Conservation (phyloP, 129 eudicot genomes). For the Apium graveolens region DNA sequence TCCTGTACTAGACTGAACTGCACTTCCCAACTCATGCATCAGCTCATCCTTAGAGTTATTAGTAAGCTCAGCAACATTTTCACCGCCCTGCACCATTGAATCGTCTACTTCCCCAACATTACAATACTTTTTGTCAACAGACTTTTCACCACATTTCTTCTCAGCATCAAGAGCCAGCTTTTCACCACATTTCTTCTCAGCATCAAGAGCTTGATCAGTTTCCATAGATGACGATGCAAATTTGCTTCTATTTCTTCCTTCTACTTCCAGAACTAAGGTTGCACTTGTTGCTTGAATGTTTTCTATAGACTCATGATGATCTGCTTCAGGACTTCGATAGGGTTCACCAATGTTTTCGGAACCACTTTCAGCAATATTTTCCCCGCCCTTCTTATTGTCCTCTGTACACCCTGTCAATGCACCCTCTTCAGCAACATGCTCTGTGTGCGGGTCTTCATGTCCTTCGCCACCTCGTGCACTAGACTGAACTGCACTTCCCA, state of each 20-base stretch:
- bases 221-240: conserved; percentile 5
- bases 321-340: background rate
- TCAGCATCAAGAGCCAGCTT: too few relatives aligned
- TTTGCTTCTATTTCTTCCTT: too few relatives aligned
- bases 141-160: too few relatives aligned
- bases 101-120: conserved; percentile 18
- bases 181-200: conserved; percentile 20
- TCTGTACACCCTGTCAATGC: background rate
- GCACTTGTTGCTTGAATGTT: too few relatives aligned
- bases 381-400: background rate
- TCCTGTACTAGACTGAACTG: background rate
- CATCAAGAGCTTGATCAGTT: background rate
- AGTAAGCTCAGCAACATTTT: too few relatives aligned
- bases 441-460: background rate
- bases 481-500: background rate
- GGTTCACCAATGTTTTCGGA: background rate
- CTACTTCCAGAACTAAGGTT: too few relatives aligned
- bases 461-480: background rate
- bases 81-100: conserved; percentile 1
- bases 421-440: background rate
- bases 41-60: background rate
- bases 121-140: background rate
- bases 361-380: background rate
- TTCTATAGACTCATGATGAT: too few relatives aligned
- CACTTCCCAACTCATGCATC: background rate